Evolutionary conservation across 2,329 filamentous ascomycete genomes (phyloP), one percentile per base, ranked within the genome.

Genomic region (Curvularia spicifera): DNA sequence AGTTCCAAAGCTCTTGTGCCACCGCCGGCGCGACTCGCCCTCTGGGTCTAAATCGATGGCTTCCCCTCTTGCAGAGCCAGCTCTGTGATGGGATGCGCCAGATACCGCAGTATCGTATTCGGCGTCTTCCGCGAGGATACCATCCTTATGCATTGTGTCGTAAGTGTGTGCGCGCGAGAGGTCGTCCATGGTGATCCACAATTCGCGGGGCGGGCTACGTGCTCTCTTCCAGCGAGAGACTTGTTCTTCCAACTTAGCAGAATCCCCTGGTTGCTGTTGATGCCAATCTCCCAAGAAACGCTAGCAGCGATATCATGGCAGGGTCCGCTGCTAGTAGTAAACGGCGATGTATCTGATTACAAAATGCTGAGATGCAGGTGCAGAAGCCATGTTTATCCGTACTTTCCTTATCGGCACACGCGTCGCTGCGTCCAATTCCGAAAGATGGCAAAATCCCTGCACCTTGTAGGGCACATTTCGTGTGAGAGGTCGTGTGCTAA

Each of bases 1-100:
- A 44, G 44, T 54, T n/a, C 57, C 51, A 20, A 49, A 42, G 9
- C 31, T 35, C 44, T 24, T 48, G 13, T 18, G 33, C 45, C 13
- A 31, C n/a, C 44, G 44, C 39, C 13, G 24, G 44, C 44, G 28
- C 4, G n/a, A 20, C 28, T 33, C 44, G 28, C 44, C 44, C 28
- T 46, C 44, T 20, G 28, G 10, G 5, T 46, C 28, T 20, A 46
- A 4, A 13, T 46, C 28, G 44, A 46, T 5, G n/a, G 33, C 44
- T 13, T 46, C 44, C 2, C 44, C 44, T 13, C 44, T 29, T 4
- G 2, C 28, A 33, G 12, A 18, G 28, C 44, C 44, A 33, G 28
- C 28, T 31, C 28, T 46, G 18, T 46, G 8, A 8, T 20, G 26
- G 28, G 44, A 33, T 33, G 44, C n/a, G 8, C 26, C 44, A 8